phyloP scores from a whole-genome alignment of 331 rosid genomes.

The Acacia pycnantha region DNA sequence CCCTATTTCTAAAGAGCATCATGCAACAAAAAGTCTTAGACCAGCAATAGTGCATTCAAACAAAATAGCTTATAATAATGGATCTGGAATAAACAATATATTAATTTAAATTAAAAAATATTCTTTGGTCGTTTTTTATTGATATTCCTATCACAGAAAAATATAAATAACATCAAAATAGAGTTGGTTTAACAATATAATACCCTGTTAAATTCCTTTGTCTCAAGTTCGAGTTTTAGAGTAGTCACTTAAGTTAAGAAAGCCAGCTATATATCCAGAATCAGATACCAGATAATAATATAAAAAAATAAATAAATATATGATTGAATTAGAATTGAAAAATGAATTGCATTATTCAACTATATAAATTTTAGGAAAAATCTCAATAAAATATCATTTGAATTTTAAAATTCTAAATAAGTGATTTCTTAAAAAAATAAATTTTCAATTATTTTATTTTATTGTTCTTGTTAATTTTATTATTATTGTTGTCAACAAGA shows the following conservation, averaged over 20 bases:
- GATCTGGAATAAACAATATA: neutral
- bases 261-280: fast-evolving
- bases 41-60: neutral
- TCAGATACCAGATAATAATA: too few relatives aligned
- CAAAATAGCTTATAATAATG: neutral
- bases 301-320: too few relatives aligned
- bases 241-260: fast-evolving
- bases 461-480: too few relatives aligned
- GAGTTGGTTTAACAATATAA: too few relatives aligned
- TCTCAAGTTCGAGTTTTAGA: too few relatives aligned
- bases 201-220: fast-evolving
- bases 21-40: neutral
- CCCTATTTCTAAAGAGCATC: neutral
- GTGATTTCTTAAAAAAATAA: too few relatives aligned
- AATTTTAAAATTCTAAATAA: too few relatives aligned
- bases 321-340: neutral
- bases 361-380: too few relatives aligned
- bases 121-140: neutral
- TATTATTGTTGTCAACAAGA: too few relatives aligned
- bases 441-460: too few relatives aligned
- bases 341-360: neutral
- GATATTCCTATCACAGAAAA: neutral
- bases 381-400: too few relatives aligned
- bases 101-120: neutral
- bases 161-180: too few relatives aligned